These are phyloP conservation scores for Pterocarpus santalinus DNA, from an alignment of 306 rosid species.

Conservation along the genomic window DNA sequence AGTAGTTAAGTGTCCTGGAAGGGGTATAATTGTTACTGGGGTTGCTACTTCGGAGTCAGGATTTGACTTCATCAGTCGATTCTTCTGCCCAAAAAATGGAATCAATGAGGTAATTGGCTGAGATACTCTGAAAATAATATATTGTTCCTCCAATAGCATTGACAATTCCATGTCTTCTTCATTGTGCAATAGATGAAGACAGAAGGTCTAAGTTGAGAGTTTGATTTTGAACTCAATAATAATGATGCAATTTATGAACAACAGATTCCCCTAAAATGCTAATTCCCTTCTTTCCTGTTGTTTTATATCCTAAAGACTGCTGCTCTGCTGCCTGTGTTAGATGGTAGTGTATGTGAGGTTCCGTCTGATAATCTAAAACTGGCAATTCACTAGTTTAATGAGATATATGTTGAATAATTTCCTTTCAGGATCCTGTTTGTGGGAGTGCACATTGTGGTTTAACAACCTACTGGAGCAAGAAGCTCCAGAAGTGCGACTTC, in stretches of 20 bases:
- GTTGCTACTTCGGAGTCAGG: background rate
- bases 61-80: conserved; percentile 65
- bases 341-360: no score
- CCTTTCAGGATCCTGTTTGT: conserved; percentile 74
- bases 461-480: conserved; percentile 76
- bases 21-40: conserved; percentile 60
- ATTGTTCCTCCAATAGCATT: background rate
- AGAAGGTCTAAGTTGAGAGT: background rate
- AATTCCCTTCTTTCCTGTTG: background rate
- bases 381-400: background rate
- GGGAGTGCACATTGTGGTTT: conserved; percentile 83
- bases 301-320: background rate
- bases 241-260: background rate
- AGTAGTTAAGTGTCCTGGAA: conserved; percentile 58
- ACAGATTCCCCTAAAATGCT: background rate
- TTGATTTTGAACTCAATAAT: background rate
- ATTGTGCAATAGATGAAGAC: conserved; percentile 7
- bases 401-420: background rate
- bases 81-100: conserved; percentile 63
- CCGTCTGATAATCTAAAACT: background rate
- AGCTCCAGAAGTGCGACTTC: conserved; percentile 72
- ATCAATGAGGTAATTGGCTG: conserved; percentile 59
- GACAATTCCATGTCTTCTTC: background rate
- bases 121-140: background rate
- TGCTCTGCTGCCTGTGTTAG: background rate